Conservation (phyloP, 2,329 filamentous ascomycete species). For the Botryosphaeria agaves region DNA sequence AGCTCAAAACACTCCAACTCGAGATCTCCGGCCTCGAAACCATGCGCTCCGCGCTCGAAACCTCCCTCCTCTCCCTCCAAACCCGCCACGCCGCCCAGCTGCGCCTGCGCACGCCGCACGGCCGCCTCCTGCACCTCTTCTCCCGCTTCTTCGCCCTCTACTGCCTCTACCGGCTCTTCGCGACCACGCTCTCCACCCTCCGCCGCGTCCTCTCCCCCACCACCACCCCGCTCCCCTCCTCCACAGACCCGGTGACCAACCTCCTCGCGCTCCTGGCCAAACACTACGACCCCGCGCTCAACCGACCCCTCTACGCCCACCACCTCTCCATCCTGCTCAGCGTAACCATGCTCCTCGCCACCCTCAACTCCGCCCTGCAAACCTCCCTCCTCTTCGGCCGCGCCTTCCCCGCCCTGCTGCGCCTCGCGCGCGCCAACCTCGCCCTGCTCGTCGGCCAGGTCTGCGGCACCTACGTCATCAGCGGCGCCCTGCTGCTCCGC, state of each 20-base stretch:
- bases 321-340: slow-evolving; percentile 73
- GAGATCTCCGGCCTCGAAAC: slow-evolving; percentile 67
- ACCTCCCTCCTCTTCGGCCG: slow-evolving; percentile 69
- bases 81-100: slow-evolving; percentile 45
- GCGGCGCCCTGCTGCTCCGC: slow-evolving; percentile 56
- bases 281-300: slow-evolving; percentile 69
- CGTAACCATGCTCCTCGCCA: slow-evolving; percentile 65
- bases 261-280: slow-evolving; percentile 63
- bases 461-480: slow-evolving; percentile 72
- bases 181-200: slow-evolving; percentile 50
- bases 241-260: slow-evolving; percentile 69
- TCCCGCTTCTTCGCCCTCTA: slow-evolving; percentile 60
- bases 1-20: slow-evolving; percentile 40
- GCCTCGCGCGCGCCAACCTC: slow-evolving; percentile 59
- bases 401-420: slow-evolving; percentile 53
- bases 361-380: slow-evolving; percentile 69
- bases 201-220: slow-evolving; percentile 33
- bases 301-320: slow-evolving; percentile 68
- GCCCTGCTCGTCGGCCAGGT: slow-evolving; percentile 68
- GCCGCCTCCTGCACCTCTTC: slow-evolving; percentile 44
- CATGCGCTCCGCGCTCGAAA: slow-evolving; percentile 56
- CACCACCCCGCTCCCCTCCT: slow-evolving; percentile 13
- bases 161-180: slow-evolving; percentile 67
- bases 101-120: slow-evolving; percentile 48
- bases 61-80: slow-evolving; percentile 46